These are phyloP conservation scores for Salix koriyanagi DNA, from an alignment of 345 rosid species.

Conservation along the genomic window DNA sequence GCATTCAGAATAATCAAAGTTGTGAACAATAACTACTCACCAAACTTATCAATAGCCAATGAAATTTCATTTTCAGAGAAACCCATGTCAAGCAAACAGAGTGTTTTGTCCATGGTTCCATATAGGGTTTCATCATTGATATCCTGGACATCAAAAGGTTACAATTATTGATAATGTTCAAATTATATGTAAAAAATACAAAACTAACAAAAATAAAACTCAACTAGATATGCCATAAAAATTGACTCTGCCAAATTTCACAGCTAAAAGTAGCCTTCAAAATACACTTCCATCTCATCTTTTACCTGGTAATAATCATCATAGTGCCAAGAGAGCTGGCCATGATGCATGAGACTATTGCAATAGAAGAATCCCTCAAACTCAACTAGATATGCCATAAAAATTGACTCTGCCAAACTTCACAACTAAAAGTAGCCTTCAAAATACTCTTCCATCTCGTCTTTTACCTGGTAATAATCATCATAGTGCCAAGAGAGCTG, in stretches of 20 bases:
- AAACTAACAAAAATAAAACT: neutral
- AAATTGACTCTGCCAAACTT: neutral
- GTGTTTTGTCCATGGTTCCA: constrained; percentile 82
- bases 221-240: neutral
- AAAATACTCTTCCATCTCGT: neutral
- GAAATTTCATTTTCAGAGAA: constrained; percentile 84
- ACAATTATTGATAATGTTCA: constrained; percentile 6
- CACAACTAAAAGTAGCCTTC: neutral
- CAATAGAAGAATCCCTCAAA: neutral
- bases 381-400: neutral
- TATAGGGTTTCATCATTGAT: constrained; percentile 54
- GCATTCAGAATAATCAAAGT: constrained; percentile 4
- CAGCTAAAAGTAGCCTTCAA: neutral
- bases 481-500: too few relatives aligned
- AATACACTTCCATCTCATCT: neutral
- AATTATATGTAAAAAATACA: neutral
- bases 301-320: neutral
- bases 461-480: neutral
- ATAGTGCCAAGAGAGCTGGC: too few relatives aligned
- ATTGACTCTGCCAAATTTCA: neutral
- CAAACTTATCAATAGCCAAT: constrained; percentile 72
- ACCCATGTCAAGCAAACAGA: constrained; percentile 83
- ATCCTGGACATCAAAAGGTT: constrained; percentile 37
- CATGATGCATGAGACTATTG: too few relatives aligned
- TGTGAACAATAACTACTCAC: constrained; percentile 37